These are phyloP conservation scores for Lithospermum erythrorhizon DNA, from an alignment of 257 asterid genomes.

Conservation along the genomic window DNA sequence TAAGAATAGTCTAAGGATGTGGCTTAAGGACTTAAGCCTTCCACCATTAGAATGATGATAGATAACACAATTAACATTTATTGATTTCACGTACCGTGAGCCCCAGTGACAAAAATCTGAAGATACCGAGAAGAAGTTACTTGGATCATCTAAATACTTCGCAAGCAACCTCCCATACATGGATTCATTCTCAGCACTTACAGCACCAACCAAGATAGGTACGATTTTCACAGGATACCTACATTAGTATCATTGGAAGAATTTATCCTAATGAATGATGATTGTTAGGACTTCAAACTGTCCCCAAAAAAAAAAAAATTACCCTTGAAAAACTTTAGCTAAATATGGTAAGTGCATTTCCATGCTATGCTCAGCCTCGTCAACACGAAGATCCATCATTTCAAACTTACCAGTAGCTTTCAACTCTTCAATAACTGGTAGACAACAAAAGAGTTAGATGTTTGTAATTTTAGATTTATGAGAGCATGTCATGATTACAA, in stretches of 20 bases:
- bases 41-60: not conserved
- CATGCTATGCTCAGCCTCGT: constrained; percentile 99
- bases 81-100: constrained; percentile 47
- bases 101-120: constrained; percentile 99
- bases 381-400: constrained; percentile 76
- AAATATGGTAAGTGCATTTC: constrained; percentile 98
- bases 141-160: constrained; percentile 80
- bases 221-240: constrained; percentile 73
- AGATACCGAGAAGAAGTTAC: constrained; percentile 89
- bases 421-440: constrained; percentile 70
- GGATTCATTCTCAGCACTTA: constrained; percentile 73
- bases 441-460: constrained; percentile 5
- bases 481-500: too few species aligned
- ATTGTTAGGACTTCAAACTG: constrained; percentile 2
- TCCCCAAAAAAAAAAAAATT: constrained; percentile 8
- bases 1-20: too few species aligned
- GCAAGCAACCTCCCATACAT: constrained; percentile 63
- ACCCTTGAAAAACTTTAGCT: constrained; percentile 91
- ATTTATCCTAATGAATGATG: constrained; percentile 12
- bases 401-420: constrained; percentile 88
- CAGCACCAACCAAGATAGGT: constrained; percentile 93
- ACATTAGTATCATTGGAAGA: constrained; percentile 19
- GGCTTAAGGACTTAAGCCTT: too few species aligned
- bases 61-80: not conserved
- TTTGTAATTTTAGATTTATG: too few species aligned